Percentiles rank a stretch among this genome's conserved stretches.
These are phyloP conservation scores for Lepidium sativum DNA, from an alignment of 345 rosid genomes.

Conservation along the genomic window DNA sequence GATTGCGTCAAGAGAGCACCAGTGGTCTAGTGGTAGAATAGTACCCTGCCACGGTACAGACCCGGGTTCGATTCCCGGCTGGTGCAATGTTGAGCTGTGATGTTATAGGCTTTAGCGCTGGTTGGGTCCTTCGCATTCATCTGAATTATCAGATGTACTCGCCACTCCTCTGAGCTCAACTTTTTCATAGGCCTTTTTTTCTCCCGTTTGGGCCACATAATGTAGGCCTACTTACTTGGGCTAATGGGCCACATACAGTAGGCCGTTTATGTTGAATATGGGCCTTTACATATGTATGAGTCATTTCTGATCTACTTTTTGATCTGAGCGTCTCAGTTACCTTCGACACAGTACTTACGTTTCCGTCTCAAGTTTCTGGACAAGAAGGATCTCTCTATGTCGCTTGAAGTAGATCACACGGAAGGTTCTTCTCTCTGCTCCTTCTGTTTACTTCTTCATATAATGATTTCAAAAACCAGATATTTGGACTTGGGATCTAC, in stretches of 20 bases:
- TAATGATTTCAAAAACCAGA: not conserved
- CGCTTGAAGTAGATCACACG: not conserved
- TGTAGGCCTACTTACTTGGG: too few species aligned
- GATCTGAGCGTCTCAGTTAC: not conserved
- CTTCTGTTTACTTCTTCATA: not conserved
- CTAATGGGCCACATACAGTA: not conserved
- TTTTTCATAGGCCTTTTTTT: not conserved
- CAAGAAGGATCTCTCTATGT: not conserved
- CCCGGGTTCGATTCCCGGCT: conserved; percentile 75
- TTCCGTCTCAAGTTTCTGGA: not conserved
- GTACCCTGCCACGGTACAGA: conserved; percentile 63
- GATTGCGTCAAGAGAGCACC: conserved; percentile 2
- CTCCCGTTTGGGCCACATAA: not conserved
- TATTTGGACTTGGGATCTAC: not conserved
- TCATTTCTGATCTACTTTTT: not conserved
- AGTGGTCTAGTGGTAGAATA: conserved; percentile 40
- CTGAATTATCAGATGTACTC: not conserved
- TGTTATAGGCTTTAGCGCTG: not conserved
- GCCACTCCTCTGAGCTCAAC: not conserved
- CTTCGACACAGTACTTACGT: not conserved
- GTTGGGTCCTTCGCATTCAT: not conserved
- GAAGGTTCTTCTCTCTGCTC: conserved; percentile 17
- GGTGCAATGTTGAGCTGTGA: conserved; percentile 31
- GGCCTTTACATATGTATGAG: not conserved
- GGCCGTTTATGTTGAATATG: not conserved